Evolutionary conservation across 2,329 filamentous ascomycete species (phyloP).

Genomic region (Fusarium siculi): DNA sequence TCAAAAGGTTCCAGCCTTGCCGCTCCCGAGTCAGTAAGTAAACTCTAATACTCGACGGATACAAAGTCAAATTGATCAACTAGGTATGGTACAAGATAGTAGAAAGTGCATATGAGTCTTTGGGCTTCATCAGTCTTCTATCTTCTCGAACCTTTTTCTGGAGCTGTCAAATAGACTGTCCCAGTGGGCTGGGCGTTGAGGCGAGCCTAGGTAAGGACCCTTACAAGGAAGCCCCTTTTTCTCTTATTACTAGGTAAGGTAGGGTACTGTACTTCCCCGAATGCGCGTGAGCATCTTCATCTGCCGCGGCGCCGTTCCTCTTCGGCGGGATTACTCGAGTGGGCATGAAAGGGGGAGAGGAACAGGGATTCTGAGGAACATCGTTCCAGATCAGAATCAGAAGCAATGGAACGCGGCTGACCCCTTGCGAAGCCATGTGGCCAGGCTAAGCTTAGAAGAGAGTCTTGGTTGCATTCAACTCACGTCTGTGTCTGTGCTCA

Average conservation of each 20-base stretch:
- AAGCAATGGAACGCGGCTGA: constrained; percentile 26
- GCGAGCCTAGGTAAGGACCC: constrained; percentile 6
- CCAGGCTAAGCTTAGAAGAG: constrained; percentile 4
- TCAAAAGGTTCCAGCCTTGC: constrained; percentile 1
- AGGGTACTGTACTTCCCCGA: not conserved
- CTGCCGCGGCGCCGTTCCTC: constrained; percentile 18
- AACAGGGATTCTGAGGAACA: constrained; percentile 21
- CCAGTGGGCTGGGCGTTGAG: constrained; percentile 37
- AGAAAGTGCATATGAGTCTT: not conserved
- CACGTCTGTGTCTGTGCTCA: constrained; percentile 2
- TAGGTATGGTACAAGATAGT: not conserved
- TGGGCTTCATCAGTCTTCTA: not conserved
- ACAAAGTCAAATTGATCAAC: not conserved
- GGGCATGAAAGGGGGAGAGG: constrained; percentile 24
- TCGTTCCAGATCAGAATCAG: constrained; percentile 31
- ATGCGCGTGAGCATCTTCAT: constrained; percentile 36
- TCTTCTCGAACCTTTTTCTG: constrained; percentile 12
- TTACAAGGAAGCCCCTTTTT: constrained; percentile 33
- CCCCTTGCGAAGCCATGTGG: constrained; percentile 39
- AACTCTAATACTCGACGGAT: constrained; percentile 18
- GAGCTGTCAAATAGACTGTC: constrained; percentile 10
- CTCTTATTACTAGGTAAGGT: not conserved
- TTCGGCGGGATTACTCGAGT: constrained; percentile 21
- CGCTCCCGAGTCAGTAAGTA: constrained; percentile 25
- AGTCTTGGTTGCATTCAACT: not conserved